phyloP scores from a whole-genome alignment of 2,329 filamentous ascomycete species.

The Penicillium hordei region DNA sequence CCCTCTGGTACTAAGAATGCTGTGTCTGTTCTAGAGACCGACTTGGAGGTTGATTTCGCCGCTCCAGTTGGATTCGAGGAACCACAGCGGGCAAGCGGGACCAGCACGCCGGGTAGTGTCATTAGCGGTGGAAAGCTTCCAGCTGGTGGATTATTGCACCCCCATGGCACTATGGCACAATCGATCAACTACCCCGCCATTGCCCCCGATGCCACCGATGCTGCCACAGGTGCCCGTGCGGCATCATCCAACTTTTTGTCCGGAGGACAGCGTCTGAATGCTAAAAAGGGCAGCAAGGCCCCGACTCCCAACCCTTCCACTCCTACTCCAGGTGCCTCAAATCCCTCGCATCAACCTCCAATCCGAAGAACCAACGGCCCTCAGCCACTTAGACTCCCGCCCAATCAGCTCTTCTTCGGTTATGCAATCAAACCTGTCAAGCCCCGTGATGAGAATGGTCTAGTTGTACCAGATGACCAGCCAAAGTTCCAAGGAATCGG shows the following conservation, averaged over 20 bases:
- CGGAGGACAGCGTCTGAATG: conserved; percentile 76
- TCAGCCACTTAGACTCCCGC: conserved; percentile 77
- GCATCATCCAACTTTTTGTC: conserved; percentile 75
- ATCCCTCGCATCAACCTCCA: conserved; percentile 46
- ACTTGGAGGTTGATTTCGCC: conserved; percentile 94
- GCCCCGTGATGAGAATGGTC: conserved; percentile 66
- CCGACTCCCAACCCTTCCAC: conserved; percentile 71
- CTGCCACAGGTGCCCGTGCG: conserved; percentile 61
- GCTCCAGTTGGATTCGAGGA: conserved; percentile 92
- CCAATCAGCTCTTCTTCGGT: conserved; percentile 94
- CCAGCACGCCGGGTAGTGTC: conserved; percentile 75
- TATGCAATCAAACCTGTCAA: conserved; percentile 90
- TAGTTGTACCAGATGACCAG: conserved; percentile 61
- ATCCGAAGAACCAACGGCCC: conserved; percentile 68
- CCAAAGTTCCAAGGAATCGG: conserved; percentile 83
- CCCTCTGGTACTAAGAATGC: conserved; percentile 78
- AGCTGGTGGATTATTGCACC: conserved; percentile 72
- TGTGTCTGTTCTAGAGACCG: conserved; percentile 91
- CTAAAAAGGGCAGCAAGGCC: conserved; percentile 77
- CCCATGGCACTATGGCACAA: conserved; percentile 91
- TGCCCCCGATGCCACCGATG: conserved; percentile 70
- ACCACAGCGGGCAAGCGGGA: conserved; percentile 74
- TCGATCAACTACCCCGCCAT: conserved; percentile 96
- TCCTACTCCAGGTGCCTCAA: conserved; percentile 62
- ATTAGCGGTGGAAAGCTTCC: conserved; percentile 62